These are phyloP conservation scores for Houttuynia cordata DNA, from an alignment of 164 flowering plant genomes.

Conservation along the genomic window DNA sequence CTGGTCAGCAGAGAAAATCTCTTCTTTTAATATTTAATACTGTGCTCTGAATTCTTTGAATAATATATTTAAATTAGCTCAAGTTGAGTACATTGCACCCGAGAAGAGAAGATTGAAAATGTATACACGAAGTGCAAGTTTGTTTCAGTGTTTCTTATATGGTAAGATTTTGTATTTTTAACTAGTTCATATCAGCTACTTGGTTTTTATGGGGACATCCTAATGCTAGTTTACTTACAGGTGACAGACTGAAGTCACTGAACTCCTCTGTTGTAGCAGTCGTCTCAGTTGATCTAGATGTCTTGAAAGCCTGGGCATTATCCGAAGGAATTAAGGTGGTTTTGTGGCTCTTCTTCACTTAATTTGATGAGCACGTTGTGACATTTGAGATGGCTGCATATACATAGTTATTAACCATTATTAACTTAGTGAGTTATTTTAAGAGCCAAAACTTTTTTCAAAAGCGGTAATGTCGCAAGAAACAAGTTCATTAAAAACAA, in stretches of 20 bases:
- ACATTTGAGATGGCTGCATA: too few species aligned
- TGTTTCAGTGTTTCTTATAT: conserved; percentile 78
- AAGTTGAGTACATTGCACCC: conserved; percentile 93
- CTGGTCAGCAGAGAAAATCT: not conserved
- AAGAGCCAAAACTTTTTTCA: too few species aligned
- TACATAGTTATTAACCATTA: too few species aligned
- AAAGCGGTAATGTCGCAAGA: too few species aligned
- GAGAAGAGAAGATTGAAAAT: conserved; percentile 96
- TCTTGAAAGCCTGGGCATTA: conserved; percentile 63
- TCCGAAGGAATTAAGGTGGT: conserved; percentile 66
- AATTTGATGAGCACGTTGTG: too few species aligned
- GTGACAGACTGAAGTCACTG: conserved; percentile 92
- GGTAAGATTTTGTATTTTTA: conserved; percentile 31
- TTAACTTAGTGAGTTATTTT: too few species aligned
- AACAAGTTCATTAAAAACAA: too few species aligned
- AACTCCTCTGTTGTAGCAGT: conserved; percentile 79
- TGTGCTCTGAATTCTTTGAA: conserved; percentile 4
- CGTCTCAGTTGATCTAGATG: conserved; percentile 67
- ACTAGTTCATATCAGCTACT: not conserved
- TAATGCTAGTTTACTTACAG: conserved; percentile 20
- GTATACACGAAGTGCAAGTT: conserved; percentile 89
- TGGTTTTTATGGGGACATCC: not conserved
- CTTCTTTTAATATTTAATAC: not conserved
- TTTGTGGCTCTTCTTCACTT: not conserved
- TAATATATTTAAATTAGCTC: conserved; percentile 96